phyloP scores from a whole-genome alignment of 1,139 yeast genomes.

The Geotrichum cucujoidarum region DNA sequence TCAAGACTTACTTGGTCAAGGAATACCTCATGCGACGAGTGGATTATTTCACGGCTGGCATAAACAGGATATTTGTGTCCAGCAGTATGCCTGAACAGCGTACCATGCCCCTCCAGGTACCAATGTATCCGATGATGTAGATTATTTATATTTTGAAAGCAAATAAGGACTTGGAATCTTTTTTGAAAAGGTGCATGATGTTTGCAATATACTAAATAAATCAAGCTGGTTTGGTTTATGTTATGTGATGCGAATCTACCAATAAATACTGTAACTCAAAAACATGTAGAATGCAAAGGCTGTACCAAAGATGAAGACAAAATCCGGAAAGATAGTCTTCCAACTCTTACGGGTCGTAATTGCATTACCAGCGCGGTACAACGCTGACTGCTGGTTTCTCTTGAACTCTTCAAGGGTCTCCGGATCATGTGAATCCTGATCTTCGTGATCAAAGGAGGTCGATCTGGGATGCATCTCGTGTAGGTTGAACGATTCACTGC shows the following conservation, averaged over 20 bases:
- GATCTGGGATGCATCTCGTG: neutral
- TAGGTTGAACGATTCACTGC: neutral
- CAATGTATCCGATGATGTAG: constrained; percentile 13
- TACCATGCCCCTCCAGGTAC: constrained; percentile 6
- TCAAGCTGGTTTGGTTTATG: neutral
- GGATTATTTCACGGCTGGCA: constrained; percentile 41
- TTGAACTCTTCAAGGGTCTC: constrained; percentile 3
- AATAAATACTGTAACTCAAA: constrained; percentile 1
- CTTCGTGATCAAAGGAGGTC: neutral
- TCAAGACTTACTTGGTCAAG: constrained; percentile 62
- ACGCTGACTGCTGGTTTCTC: neutral
- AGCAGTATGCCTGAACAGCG: constrained; percentile 1
- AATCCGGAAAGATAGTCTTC: neutral
- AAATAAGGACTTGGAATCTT: too few relatives aligned
- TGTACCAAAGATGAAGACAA: neutral
- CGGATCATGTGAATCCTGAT: constrained; percentile 1
- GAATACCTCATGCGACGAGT: constrained; percentile 68
- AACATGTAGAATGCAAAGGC: constrained; percentile 5
- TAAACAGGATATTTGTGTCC: constrained; percentile 10
- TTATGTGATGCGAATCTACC: neutral
- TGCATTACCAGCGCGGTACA: neutral
- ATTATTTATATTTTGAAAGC: neutral
- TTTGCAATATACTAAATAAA: too few relatives aligned
- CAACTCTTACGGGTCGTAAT: neutral
- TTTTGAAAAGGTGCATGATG: too few relatives aligned